Conservation (phyloP, 768 basidiomycete species). For the Tricholoma furcatifolium region DNA sequence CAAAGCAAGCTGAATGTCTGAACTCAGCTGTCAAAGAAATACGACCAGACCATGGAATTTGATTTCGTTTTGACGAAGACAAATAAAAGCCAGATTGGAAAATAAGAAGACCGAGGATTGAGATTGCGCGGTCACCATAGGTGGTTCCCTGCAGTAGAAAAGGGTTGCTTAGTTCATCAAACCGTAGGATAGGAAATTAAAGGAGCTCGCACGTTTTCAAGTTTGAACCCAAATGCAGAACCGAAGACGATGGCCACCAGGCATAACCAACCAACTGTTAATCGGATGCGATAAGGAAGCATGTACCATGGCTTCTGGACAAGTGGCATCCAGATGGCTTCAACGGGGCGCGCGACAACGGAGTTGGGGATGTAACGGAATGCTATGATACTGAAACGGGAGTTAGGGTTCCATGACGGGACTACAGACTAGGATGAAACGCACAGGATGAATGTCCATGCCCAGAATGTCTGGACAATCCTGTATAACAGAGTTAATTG, state of each 20-base stretch:
- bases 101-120: conserved; percentile 73
- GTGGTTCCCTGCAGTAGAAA: conserved; percentile 37
- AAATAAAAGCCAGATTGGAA: conserved; percentile 79
- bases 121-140: conserved; percentile 82
- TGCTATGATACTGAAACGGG: conserved; percentile 57
- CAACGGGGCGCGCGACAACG: conserved; percentile 68
- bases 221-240: conserved; percentile 80
- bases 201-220: conserved; percentile 43
- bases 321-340: conserved; percentile 64
- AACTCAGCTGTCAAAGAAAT: background rate
- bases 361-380: conserved; percentile 83
- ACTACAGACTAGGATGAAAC: conserved; percentile 20
- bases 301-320: conserved; percentile 69
- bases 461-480: conserved; percentile 79
- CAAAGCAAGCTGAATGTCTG: background rate
- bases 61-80: conserved; percentile 58
- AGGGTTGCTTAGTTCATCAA: conserved; percentile 16
- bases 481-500: conserved; percentile 30
- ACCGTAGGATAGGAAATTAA: background rate
- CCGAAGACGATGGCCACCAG: conserved; percentile 80
- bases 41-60: conserved; percentile 67
- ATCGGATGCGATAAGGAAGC: conserved; percentile 47
- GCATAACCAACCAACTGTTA: conserved; percentile 72
- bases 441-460: conserved; percentile 80
- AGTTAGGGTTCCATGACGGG: background rate